Evolutionary conservation across 1,284 basidiomycete species (phyloP), one percentile per base, ranked within the genome.

Genomic region (Ustilago hordei): DNA sequence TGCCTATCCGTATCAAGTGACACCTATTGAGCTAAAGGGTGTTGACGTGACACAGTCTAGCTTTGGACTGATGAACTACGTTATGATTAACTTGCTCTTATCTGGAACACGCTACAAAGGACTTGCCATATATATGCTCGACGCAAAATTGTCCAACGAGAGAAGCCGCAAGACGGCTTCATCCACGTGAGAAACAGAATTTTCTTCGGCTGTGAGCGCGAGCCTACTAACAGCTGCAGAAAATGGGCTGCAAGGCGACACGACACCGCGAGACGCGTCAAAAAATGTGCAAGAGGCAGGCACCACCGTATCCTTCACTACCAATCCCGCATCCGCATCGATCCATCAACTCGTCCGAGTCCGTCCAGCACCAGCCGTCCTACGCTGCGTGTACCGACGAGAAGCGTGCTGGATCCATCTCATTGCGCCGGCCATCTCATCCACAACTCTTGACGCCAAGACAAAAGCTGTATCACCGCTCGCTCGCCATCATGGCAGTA

Each of bases 261-360:
- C 68, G 68, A 55, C 43, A 58, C 58, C 38, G 48, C 28, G 50
- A 39, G 65, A 64, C 68, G 68, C 68, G 68, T 69, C 58, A 54
- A 35, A 28, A 57, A 53, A 53, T 48, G 13, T 43, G 6, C n/a
- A 3, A 41, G 48, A 12, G 35, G 50, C 45, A 69, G 68, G 68
- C n/a, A 23, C 31, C 48, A 50, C 11, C 48, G 13, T 7, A 31
- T n/a, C 28, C 8, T 8, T 45, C 41, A 19, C 36, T 8, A 8
- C 36, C 36, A 12, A 41, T 17, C 11, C 17, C 39, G 39, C 39
- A 41, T 38, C 5, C 39, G 13, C 39, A 41, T 41, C 39, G 11
- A 41, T 41, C 23, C 23, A 28, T 28, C 23, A 28, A 28, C 23
- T 28, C 3, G 23, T 28, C 23, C 23, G 23, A 28, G 23, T 28